Evolutionary conservation across 2,329 filamentous ascomycete genomes (phyloP).

Genomic region (Pseudogymnoascus sp.): DNA sequence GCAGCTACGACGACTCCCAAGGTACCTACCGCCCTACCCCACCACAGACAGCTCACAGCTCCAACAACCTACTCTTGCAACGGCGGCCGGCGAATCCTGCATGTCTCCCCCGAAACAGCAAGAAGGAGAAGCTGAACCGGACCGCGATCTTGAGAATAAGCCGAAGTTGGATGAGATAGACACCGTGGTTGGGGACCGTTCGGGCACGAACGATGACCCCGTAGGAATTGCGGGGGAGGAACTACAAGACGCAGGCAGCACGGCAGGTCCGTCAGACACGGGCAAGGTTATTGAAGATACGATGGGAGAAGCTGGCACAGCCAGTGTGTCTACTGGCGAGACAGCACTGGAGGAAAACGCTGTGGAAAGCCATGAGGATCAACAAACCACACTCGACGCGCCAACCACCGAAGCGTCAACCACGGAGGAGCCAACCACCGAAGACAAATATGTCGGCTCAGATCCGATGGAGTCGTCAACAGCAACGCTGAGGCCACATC

Average conservation of each 20-base stretch:
- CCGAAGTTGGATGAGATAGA: not conserved
- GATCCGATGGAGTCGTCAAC: slow-evolving; percentile 30
- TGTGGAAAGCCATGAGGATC: not conserved
- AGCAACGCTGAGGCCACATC: slow-evolving; percentile 27
- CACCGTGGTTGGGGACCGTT: not conserved
- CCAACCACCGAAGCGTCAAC: slow-evolving; percentile 3
- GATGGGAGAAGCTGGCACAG: not conserved
- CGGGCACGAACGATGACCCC: not conserved
- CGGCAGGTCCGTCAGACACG: slow-evolving; percentile 4
- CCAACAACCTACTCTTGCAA: not conserved
- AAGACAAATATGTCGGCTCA: slow-evolving; percentile 9
- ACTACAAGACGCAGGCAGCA: not conserved
- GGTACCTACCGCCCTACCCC: not conserved
- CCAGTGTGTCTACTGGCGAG: slow-evolving; percentile 2
- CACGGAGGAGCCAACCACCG: not conserved
- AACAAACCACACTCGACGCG: not conserved
- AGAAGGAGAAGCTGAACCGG: slow-evolving; percentile 7
- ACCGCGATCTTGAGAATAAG: slow-evolving; percentile 4
- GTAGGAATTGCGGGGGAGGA: not conserved
- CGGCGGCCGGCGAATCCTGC: not conserved
- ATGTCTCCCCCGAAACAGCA: slow-evolving; percentile 8
- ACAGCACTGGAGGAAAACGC: not conserved
- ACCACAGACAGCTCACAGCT: slow-evolving; percentile 2
- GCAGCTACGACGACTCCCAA: slow-evolving; percentile 1
- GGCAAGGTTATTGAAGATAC: not conserved